phyloP scores from a whole-genome alignment of 148 eudicot species.

The Selenicereus undatus region DNA sequence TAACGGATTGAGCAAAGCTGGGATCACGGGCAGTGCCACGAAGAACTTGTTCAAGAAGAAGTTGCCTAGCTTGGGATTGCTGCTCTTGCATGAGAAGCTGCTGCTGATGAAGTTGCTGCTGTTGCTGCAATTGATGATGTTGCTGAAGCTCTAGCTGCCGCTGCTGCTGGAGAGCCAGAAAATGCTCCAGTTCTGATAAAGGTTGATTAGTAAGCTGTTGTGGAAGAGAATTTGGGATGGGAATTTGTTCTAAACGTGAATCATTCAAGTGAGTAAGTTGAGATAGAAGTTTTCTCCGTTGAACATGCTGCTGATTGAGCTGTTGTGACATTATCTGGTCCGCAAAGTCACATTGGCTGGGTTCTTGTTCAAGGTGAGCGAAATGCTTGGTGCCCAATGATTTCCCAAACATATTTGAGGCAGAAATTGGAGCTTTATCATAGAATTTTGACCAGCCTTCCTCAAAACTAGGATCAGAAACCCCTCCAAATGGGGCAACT shows the following conservation, averaged over 20 bases:
- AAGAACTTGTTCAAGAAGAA: slow-evolving; percentile 66
- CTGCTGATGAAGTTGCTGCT: slow-evolving; percentile 47
- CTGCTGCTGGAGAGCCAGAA: slow-evolving; percentile 69
- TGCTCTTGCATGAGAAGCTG: slow-evolving; percentile 66
- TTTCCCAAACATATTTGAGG: slow-evolving; percentile 51
- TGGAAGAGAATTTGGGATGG: slow-evolving; percentile 41
- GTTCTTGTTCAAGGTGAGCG: slow-evolving; percentile 49
- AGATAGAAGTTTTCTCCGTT: slow-evolving; percentile 47
- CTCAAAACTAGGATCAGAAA: slow-evolving; percentile 38
- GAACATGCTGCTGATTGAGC: slow-evolving; percentile 53
- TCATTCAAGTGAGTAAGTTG: slow-evolving; percentile 58
- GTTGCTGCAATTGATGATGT: slow-evolving; percentile 42
- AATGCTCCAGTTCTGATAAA: slow-evolving; percentile 67
- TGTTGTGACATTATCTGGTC: slow-evolving; percentile 57
- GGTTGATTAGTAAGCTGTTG: slow-evolving; percentile 53
- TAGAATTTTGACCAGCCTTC: slow-evolving; percentile 57
- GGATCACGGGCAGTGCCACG: slow-evolving; percentile 62
- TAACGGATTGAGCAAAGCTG: slow-evolving; percentile 54
- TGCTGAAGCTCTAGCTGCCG: slow-evolving; percentile 57
- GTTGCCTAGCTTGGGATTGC: slow-evolving; percentile 62
- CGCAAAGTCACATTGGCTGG: slow-evolving; percentile 47
- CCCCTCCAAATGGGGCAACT: slow-evolving; percentile 36
- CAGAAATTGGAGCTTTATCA: slow-evolving; percentile 43
- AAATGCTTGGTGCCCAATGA: slow-evolving; percentile 48
- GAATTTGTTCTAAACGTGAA: slow-evolving; percentile 41